Base-by-base conservation (phyloP, 139 green algal genomes). In the Volvox africanus region DNA sequence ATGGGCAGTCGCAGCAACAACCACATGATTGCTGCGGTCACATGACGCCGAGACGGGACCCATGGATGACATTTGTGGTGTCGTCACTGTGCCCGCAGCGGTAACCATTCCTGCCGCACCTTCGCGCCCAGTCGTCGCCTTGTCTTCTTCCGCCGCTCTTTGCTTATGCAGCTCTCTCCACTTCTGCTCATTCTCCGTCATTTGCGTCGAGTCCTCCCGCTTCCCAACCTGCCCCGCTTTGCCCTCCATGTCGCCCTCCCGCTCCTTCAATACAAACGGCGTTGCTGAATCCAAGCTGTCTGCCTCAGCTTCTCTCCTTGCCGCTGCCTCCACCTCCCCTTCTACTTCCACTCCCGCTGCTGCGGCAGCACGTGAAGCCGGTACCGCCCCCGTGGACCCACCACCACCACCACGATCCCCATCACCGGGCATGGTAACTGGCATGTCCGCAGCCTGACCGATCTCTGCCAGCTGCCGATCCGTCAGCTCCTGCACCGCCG, bases 181-280 rank as follows among this genome's bases (percentile, higher is more conserved):
- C 76, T 33, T 92, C 0, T 80, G 86, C 82, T 94, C 68, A 44
- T 94, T 94, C 26, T 93, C 92, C 76, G 92, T 92, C 35, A 91
- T 61, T 36, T 30, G 61, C n/a, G 37, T 20, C 69, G 32, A 0
- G 22, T 28, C 22, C 62, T 26, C 11, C 83, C 17, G 3, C 44
- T 71, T 36, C 24, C 0, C 35, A 21, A 6, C 83, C 0, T 76
- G 14, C 19, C 44, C 32, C 44, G 44, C 44, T 55, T 55, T 55
- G 6, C 32, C 32, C 32, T 18, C 30, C 16, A n/a, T 30, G 19
- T 13, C 62, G 33, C 6, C 82, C 62, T 36, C 61, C 62, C 13
- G 20, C 62, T 78, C 82, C 20, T 35, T 35, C 1, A 1, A 1
- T 30, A 24, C 80, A n/a, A 17, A 55, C 80, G 30, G 50, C 75